phyloP scores from a whole-genome alignment of 1,139 yeast species.

The Meyerozyma sp. region DNA sequence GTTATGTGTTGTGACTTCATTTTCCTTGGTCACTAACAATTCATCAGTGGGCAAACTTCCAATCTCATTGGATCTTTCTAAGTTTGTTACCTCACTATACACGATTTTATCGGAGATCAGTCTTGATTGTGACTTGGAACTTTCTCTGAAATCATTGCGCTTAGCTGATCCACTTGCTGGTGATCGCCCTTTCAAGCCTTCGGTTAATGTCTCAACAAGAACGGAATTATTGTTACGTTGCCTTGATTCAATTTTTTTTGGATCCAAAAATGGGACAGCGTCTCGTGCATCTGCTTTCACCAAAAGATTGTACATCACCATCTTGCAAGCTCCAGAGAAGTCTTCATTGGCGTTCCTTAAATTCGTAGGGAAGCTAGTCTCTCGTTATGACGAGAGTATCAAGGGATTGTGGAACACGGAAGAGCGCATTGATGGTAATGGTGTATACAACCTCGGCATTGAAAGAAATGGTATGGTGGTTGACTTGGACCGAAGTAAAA shows the following conservation, averaged over 20 bases:
- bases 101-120: slow-evolving; percentile 60
- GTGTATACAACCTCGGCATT: slow-evolving; percentile 66
- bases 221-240: slow-evolving; percentile 77
- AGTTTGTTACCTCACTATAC: slow-evolving; percentile 72
- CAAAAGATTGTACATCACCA: slow-evolving; percentile 64
- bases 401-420: slow-evolving; percentile 80
- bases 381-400: slow-evolving; percentile 60
- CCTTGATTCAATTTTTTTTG: slow-evolving; percentile 76
- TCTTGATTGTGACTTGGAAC: slow-evolving; percentile 79
- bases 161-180: slow-evolving; percentile 65
- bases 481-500: slow-evolving; percentile 70
- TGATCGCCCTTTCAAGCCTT: slow-evolving; percentile 44
- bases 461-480: slow-evolving; percentile 47
- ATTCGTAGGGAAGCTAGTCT: slow-evolving; percentile 70
- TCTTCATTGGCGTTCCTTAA: slow-evolving; percentile 73
- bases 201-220: slow-evolving; percentile 84
- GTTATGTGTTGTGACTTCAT: slow-evolving; percentile 84
- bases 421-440: slow-evolving; percentile 63
- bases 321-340: slow-evolving; percentile 82
- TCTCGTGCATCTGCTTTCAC: slow-evolving; percentile 78
- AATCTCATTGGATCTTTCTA: slow-evolving; percentile 59
- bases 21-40: slow-evolving; percentile 73
- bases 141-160: slow-evolving; percentile 74
- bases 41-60: slow-evolving; percentile 51
- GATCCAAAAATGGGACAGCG: slow-evolving; percentile 66